phyloP scores from a whole-genome alignment of 1,139 yeast genomes.

The Hanseniaspora sp. region DNA sequence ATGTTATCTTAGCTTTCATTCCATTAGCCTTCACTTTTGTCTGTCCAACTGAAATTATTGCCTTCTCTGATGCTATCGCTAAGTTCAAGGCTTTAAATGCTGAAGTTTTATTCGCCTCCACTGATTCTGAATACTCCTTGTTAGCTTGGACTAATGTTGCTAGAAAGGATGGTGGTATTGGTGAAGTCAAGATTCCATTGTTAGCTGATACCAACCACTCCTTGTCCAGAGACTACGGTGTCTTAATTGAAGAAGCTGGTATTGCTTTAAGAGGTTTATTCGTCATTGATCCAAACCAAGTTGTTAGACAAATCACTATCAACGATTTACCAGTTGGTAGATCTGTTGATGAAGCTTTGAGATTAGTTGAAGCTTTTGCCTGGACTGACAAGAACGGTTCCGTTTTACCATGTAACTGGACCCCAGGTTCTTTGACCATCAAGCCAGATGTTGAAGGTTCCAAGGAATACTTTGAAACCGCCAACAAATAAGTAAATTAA shows the following conservation, averaged over 20 bases:
- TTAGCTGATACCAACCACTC: constrained; percentile 95
- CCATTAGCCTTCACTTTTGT: constrained; percentile 99
- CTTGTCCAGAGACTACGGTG: constrained; percentile 91
- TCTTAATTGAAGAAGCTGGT: constrained; percentile 89
- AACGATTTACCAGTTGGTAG: constrained; percentile 99
- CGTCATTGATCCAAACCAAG: constrained; percentile 91
- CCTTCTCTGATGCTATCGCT: constrained; percentile 90
- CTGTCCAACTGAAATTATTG: constrained; percentile 97
- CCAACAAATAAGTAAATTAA: constrained; percentile 31
- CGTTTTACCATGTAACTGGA: constrained; percentile 99
- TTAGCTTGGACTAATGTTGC: constrained; percentile 97
- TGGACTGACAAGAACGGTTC: constrained; percentile 97
- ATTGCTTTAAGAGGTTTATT: constrained; percentile 95
- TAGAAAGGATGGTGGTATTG: constrained; percentile 97
- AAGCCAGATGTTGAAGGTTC: constrained; percentile 75
- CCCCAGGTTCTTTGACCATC: constrained; percentile 91
- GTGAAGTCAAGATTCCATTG: constrained; percentile 86
- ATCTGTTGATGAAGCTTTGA: constrained; percentile 91
- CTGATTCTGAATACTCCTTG: constrained; percentile 94
- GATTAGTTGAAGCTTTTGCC: constrained; percentile 97
- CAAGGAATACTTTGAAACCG: constrained; percentile 67
- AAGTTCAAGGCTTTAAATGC: constrained; percentile 79
- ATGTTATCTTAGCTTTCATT: constrained; percentile 92
- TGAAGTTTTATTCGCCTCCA: constrained; percentile 87
- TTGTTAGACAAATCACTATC: constrained; percentile 88